Evolutionary conservation across 805 yeast species (phyloP), one percentile per base, ranked within the genome.

Genomic region (Starmerella ratchasimensis): DNA sequence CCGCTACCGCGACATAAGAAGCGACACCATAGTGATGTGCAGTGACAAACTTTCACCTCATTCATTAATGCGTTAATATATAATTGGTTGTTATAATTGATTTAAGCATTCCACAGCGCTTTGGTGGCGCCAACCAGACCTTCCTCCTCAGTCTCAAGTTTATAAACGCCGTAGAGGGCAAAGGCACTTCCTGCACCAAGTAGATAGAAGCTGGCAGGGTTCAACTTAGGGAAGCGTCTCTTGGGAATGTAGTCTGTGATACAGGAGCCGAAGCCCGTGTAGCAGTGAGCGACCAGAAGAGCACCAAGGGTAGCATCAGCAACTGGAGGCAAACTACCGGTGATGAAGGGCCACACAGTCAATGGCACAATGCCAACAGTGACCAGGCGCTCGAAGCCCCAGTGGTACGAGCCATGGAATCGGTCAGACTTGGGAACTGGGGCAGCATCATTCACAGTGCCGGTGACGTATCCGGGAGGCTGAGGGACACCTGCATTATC

Each of bases 391-490:
- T 88, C 98, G 51, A 76, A 75, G n/a, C 80, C 65, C 98, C 98
- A 88, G 65, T 86, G 97, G 57, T 73, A 69, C 18, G 93, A 80
- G 33, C 97, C 96, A 53, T 83, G 86, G 35, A 65, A 54, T 47
- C 67, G 71, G 52, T 71, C 65, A 4, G 75, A 57, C 28, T 65
- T 59, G 28, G 96, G 96, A 13, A 72, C 63, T 24, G 64, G 61
- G 52, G 68, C 79, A 13, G 97, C 84, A 45, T 90, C 97, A 59
- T 88, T 90, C 34, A 86, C 94, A 5, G 86, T 74, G n/a, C 96
- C 97, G 33, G 76, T 76, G 40, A 88, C 76, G 57, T 79, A 68
- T 27, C 96, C 97, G 31, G 96, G 81, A 25, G 93, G 88, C 61
- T 81, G 93, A 41, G 77, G 76, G 42, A 74, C 71, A 36, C 55